These are phyloP conservation scores for Calonectria pseudoturangicola DNA, from an alignment of 2,329 filamentous ascomycete species.

Conservation along the genomic window DNA sequence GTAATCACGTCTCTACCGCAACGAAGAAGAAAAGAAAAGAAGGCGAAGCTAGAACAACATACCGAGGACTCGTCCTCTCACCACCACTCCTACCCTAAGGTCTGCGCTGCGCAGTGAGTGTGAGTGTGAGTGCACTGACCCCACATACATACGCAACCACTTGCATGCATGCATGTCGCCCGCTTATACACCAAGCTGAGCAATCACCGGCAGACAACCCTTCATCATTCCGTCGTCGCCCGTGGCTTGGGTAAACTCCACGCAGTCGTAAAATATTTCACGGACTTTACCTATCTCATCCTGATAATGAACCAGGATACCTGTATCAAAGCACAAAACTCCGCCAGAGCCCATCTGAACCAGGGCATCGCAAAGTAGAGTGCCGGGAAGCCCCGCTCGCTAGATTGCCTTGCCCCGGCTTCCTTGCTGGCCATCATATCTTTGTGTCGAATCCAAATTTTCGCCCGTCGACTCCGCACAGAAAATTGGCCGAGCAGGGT, in stretches of 20 bases:
- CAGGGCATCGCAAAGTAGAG: conserved; percentile 18
- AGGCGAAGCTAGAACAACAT: conserved; percentile 4
- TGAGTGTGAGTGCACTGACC: neutral
- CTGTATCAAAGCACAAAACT: conserved; percentile 16
- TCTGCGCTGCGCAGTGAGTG: neutral
- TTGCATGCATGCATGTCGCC: conserved; percentile 19
- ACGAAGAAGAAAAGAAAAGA: conserved; percentile 5
- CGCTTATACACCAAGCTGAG: conserved; percentile 1
- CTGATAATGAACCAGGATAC: conserved; percentile 16
- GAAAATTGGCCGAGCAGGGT: neutral
- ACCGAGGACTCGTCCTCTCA: neutral
- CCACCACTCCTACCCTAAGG: neutral
- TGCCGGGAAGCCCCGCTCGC: conserved; percentile 27
- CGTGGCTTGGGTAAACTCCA: conserved; percentile 7
- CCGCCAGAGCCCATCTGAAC: neutral
- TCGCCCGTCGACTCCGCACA: conserved; percentile 3
- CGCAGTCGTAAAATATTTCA: neutral
- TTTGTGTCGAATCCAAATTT: conserved; percentile 6
- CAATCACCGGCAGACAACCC: neutral
- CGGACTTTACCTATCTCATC: conserved; percentile 20
- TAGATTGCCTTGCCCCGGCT: conserved; percentile 13
- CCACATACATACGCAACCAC: conserved; percentile 5
- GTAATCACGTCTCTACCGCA: neutral
- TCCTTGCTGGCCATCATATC: conserved; percentile 7
- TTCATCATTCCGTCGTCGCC: conserved; percentile 6